These are phyloP conservation scores for Hypoxylon trugodes DNA, from an alignment of 495 filamentous ascomycete genomes.

Conservation along the genomic window DNA sequence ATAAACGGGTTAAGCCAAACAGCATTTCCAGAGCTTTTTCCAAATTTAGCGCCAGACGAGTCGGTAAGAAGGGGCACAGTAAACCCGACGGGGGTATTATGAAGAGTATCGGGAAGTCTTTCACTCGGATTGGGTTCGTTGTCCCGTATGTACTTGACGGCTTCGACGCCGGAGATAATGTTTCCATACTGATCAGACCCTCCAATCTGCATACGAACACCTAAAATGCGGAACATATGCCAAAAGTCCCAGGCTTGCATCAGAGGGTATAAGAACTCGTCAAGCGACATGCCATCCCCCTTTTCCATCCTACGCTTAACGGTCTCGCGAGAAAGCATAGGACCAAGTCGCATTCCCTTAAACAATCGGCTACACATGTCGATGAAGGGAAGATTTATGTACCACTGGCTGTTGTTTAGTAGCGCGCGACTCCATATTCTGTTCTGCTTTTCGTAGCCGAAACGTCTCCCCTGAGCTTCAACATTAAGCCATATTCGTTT, in stretches of 20 bases:
- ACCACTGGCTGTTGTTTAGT: constrained; percentile 83
- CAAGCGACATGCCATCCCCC: constrained; percentile 90
- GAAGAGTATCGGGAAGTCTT: constrained; percentile 38
- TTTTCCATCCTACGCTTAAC: constrained; percentile 82
- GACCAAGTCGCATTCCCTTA: constrained; percentile 73
- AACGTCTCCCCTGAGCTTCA: constrained; percentile 64
- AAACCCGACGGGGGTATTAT: constrained; percentile 72
- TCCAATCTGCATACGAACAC: constrained; percentile 84
- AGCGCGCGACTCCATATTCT: constrained; percentile 69
- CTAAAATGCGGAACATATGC: constrained; percentile 70
- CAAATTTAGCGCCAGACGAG: constrained; percentile 86
- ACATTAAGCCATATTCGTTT: constrained; percentile 80
- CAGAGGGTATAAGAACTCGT: constrained; percentile 92
- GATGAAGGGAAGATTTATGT: constrained; percentile 70
- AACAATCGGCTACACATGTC: constrained; percentile 79
- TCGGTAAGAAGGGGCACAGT: constrained; percentile 91
- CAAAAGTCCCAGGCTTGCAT: constrained; percentile 99
- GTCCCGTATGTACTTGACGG: constrained; percentile 74
- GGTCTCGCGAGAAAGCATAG: constrained; percentile 89
- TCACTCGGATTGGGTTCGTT: constrained; percentile 54
- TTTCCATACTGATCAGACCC: constrained; percentile 97
- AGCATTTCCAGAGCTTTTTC: constrained; percentile 94
- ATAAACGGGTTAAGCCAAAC: constrained; percentile 87
- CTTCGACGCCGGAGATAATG: constrained; percentile 88
- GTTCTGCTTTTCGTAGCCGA: constrained; percentile 68